Evolutionary conservation across 495 filamentous ascomycete species (phyloP), one percentile per base, ranked within the genome.

Genomic region (Hyaloscypha hepaticicola): DNA sequence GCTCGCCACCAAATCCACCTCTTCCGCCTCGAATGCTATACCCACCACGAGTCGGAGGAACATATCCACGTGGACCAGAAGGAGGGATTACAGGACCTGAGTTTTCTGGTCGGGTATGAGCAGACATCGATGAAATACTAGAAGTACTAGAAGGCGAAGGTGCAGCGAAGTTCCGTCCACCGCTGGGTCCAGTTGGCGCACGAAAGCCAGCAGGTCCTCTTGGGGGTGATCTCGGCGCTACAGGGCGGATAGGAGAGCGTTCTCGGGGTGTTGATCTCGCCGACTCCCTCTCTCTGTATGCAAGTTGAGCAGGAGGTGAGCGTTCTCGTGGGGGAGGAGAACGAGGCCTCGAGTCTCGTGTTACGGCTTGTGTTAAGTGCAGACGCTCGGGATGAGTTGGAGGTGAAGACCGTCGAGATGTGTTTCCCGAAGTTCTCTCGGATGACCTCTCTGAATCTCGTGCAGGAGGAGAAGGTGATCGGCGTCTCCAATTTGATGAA

Each of bases 331-430:
- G 34, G 57, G 64, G 61, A 38, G 69, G 66, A 22, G 68, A 72
- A 11, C 70, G 66, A 28, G 64, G 52, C 65, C 66, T 50, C 19
- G 59, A 22, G 22, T 69, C 65, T 27, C 64, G 62, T 11, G 33
- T 28, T 33, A 45, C 26, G 7, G 55, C n/a, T 63, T 72, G 70
- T 25, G 67, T 61, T 14, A 65, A n/a, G 27, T 60, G 48, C 11
- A 61, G 9, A 31, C 67, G 50, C 3, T 66, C 63, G 28, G 65
- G 63, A 53, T 70, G 70, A 33, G 65, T 41, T 25, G 63, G 70
- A 19, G 70, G 70, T 1, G 70, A 72, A n/a, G 70, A 72, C 28
- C 68, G 68, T 33, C 70, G 69, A 55, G 71, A 73, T 16, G 58
- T 70, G 34, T 53, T 70, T 26, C 56, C 61, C 14, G 71, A 73